phyloP scores from a whole-genome alignment of 768 basidiomycete genomes.

The Chalciporus chontae region DNA sequence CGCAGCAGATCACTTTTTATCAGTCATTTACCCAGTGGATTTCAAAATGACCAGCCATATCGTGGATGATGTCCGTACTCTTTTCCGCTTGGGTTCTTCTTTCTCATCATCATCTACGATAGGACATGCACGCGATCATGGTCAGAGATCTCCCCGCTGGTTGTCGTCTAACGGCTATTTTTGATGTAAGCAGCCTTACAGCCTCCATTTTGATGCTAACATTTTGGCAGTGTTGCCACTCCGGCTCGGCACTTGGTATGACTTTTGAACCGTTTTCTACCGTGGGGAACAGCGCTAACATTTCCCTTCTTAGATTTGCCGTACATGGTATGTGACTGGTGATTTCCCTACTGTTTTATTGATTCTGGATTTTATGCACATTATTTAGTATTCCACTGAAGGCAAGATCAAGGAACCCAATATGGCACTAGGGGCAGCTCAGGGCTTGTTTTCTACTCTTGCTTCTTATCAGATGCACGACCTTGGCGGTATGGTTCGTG shows the following conservation, averaged over 20 bases:
- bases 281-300: not conserved
- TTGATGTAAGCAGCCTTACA: conserved; percentile 53
- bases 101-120: conserved; percentile 4
- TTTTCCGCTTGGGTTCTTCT: not conserved
- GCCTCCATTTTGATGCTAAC: not conserved
- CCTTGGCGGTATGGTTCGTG: conserved; percentile 70
- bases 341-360: not conserved
- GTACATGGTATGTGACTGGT: conserved; percentile 48
- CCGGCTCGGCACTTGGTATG: conserved; percentile 81
- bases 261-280: not conserved
- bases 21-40: conserved; percentile 87
- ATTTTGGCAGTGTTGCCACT: conserved; percentile 69
- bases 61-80: conserved; percentile 74
- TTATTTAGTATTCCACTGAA: conserved; percentile 81
- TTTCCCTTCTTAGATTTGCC: conserved; percentile 51
- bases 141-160: conserved; percentile 78
- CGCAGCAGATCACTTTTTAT: not conserved
- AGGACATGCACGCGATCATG: conserved; percentile 78
- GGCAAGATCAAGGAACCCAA: conserved; percentile 96
- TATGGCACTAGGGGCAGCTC: conserved; percentile 79
- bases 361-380: not conserved
- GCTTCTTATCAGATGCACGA: conserved; percentile 77
- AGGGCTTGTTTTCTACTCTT: conserved; percentile 78
- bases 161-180: conserved; percentile 84
- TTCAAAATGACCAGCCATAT: conserved; percentile 68